phyloP scores from a whole-genome alignment of 495 filamentous ascomycete species.

The Trichoderma asperelloides region DNA sequence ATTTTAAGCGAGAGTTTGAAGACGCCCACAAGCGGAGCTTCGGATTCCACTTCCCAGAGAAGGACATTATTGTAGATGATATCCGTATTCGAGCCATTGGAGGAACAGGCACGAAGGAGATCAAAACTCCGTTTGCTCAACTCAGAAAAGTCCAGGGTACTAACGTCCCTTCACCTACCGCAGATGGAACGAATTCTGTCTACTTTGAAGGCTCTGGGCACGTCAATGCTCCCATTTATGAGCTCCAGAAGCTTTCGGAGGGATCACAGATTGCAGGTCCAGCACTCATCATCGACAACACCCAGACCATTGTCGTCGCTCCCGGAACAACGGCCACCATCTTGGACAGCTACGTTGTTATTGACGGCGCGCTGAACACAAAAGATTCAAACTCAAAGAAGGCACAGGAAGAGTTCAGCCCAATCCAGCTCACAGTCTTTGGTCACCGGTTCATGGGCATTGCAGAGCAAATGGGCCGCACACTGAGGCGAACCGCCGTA shows the following conservation, averaged over 20 bases:
- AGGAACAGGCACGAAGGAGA: constrained; percentile 69
- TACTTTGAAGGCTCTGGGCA: constrained; percentile 64
- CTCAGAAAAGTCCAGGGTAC: constrained; percentile 53
- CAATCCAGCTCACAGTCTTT: constrained; percentile 92
- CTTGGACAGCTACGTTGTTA: constrained; percentile 61
- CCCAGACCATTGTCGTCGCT: constrained; percentile 92
- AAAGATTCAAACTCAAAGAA: constrained; percentile 48
- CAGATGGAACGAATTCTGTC: constrained; percentile 45
- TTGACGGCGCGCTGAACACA: constrained; percentile 34
- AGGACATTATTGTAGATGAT: constrained; percentile 89
- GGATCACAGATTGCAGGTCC: constrained; percentile 73
- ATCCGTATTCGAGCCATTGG: constrained; percentile 81
- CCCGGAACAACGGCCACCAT: constrained; percentile 64
- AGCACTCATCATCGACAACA: constrained; percentile 86
- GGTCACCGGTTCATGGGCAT: constrained; percentile 98
- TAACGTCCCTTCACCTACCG: constrained; percentile 38
- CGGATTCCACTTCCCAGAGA: constrained; percentile 77
- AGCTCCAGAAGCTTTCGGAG: constrained; percentile 64
- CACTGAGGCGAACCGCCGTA: constrained; percentile 91
- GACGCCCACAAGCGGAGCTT: constrained; percentile 87
- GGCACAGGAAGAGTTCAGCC: constrained; percentile 56
- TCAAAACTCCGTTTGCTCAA: constrained; percentile 56
- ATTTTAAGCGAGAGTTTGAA: constrained; percentile 73
- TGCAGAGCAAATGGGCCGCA: constrained; percentile 94
- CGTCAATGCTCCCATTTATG: constrained; percentile 74